Evolutionary conservation across 2,329 filamentous ascomycete species (phyloP), one percentile per base, ranked within the genome.

Genomic region (Aspergillus sojae): DNA sequence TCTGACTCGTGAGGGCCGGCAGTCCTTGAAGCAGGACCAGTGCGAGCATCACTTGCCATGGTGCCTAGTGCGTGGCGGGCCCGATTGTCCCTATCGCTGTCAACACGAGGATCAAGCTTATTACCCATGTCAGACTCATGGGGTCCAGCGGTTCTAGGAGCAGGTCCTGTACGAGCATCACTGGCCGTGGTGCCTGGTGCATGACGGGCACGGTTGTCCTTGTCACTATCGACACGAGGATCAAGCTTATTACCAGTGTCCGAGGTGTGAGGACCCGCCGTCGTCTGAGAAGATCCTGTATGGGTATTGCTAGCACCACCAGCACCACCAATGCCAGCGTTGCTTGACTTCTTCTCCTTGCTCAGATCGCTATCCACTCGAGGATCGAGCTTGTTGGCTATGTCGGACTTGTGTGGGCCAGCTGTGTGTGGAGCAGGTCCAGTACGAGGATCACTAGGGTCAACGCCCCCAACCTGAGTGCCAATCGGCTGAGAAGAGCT

Each of bases 351-450:
- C 39, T 46, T 36, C 41, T 54, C 21, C 28, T 68, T 69, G 45
- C 65, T 62, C 36, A 69, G n/a, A 62, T 78, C 74, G n/a, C 62
- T 63, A 45, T 67, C 65, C 12, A 67, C 65, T 14, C 65, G 65
- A 45, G 79, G 79, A 59, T 82, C 80, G 14, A 73, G 57, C 63
- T 77, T 79, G 67, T 82, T 82, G 41, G 72, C 26, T 30, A 53
- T 19, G 50, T 53, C 50, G 26, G 50, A 53, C 28, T 53, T 53
- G 30, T 53, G 50, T 19, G 50, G 50, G n/a, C 50, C 50, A 53
- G 50, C 50, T 11, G 50, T 53, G 19, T 53, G 50, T n/a, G 65
- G 58, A 5, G 65, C 65, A 46, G 64, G 65, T 26, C 62, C 62
- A 5, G 63, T 69, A 26, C 45, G 46, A 21, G 62, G 48, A 28